These are phyloP conservation scores for Cyathus striatus DNA, from an alignment of 768 basidiomycete species.

Conservation along the genomic window DNA sequence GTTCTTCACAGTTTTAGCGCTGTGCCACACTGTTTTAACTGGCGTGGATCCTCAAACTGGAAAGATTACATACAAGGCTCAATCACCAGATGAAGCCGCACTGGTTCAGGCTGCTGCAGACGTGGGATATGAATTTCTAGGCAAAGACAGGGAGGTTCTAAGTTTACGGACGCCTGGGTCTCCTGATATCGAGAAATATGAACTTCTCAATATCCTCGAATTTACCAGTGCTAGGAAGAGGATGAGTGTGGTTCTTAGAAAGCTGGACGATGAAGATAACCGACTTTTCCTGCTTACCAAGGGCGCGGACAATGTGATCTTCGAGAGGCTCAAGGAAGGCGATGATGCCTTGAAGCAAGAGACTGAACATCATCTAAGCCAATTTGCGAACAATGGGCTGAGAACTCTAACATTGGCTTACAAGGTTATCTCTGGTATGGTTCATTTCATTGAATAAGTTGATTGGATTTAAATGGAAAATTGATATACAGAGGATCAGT, in stretches of 20 bases:
- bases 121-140: slow-evolving; percentile 88
- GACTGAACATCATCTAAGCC: slow-evolving; percentile 79
- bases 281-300: slow-evolving; percentile 74
- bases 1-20: slow-evolving; percentile 86
- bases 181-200: slow-evolving; percentile 66
- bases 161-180: slow-evolving; percentile 73
- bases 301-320: slow-evolving; percentile 95
- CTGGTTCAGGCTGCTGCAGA: slow-evolving; percentile 96
- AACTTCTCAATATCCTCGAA: slow-evolving; percentile 88
- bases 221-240: slow-evolving; percentile 91
- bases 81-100: slow-evolving; percentile 96
- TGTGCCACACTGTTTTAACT: slow-evolving; percentile 93
- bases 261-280: slow-evolving; percentile 50
- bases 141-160: slow-evolving; percentile 78
- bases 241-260: slow-evolving; percentile 89
- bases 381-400: slow-evolving; percentile 82
- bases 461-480: too few relatives aligned
- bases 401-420: slow-evolving; percentile 92
- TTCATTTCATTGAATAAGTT: too few relatives aligned
- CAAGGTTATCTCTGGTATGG: slow-evolving; percentile 67
- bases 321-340: slow-evolving; percentile 74
- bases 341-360: slow-evolving; percentile 58
- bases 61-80: slow-evolving; percentile 86
- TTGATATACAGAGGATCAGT: slow-evolving; percentile 58
- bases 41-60: slow-evolving; percentile 63